Conservation (phyloP, 1,139 yeast species). For the Zhuliangozyma blackwelliae region DNA sequence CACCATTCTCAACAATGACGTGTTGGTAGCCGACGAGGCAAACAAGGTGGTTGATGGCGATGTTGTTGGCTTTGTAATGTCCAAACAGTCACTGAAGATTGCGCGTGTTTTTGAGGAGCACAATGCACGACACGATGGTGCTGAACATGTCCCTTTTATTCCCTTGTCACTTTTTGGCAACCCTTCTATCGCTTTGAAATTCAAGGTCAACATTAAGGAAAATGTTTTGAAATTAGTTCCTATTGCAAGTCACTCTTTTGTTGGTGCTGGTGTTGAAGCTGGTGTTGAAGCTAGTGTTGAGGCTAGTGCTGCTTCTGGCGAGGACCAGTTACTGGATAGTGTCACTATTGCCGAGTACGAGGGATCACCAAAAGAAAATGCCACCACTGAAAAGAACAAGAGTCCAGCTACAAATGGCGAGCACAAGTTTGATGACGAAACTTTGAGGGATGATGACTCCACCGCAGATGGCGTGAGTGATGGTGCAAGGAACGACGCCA, state of each 20-base stretch:
- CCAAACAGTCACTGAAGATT: slow-evolving; percentile 24
- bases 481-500: not conserved
- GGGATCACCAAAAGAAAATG: too few species aligned
- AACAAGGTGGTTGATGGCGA: slow-evolving; percentile 20
- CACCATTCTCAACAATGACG: slow-evolving; percentile 27
- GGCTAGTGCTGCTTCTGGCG: too few species aligned
- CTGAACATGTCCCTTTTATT: too few species aligned
- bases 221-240: slow-evolving; percentile 8
- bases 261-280: too few species aligned
- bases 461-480: not conserved
- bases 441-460: too few species aligned
- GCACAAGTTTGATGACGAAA: not conserved
- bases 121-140: too few species aligned
- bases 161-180: slow-evolving; percentile 21
- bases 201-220: slow-evolving; percentile 12
- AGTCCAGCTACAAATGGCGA: too few species aligned
- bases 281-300: too few species aligned
- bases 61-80: slow-evolving; percentile 28
- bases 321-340: not conserved
- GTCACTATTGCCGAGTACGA: too few species aligned
- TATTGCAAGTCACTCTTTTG: not conserved
- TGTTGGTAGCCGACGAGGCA: slow-evolving; percentile 18
- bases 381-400: too few species aligned
- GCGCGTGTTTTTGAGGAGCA: slow-evolving; percentile 13
- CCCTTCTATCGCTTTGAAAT: slow-evolving; percentile 23